phyloP scores from a whole-genome alignment of 2,329 filamentous ascomycete species.

The Alternaria sp. region DNA sequence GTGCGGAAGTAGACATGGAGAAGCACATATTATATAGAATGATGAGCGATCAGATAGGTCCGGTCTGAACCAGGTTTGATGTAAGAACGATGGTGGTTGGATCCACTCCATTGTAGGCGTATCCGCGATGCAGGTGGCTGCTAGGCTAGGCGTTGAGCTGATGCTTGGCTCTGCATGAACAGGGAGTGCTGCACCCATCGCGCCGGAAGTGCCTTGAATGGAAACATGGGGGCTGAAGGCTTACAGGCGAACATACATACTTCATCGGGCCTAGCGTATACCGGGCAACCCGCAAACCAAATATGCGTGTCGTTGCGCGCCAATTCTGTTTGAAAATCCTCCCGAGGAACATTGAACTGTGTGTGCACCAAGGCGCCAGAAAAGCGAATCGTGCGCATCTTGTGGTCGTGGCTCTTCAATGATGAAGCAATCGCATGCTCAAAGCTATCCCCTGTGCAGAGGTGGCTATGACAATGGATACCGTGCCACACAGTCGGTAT shows the following conservation, averaged over 20 bases:
- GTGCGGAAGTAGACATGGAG: constrained; percentile 21
- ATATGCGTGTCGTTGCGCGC: constrained; percentile 24
- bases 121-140: constrained; percentile 31
- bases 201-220: constrained; percentile 34
- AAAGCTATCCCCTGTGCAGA: neutral
- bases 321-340: neutral
- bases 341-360: neutral
- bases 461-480: neutral
- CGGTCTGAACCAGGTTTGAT: constrained; percentile 19
- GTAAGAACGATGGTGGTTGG: constrained; percentile 31
- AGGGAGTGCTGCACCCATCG: constrained; percentile 38
- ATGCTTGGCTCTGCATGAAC: constrained; percentile 36
- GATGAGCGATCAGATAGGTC: constrained; percentile 21
- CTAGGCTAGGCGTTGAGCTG: constrained; percentile 39
- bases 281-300: constrained; percentile 27
- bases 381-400: neutral
- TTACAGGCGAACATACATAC: constrained; percentile 34
- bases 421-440: neutral
- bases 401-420: neutral
- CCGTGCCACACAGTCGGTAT: constrained; percentile 16
- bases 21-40: constrained; percentile 41
- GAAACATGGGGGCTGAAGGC: constrained; percentile 39
- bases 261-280: constrained; percentile 30
- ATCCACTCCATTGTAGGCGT: constrained; percentile 24
- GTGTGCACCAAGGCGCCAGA: neutral